Evolutionary conservation across 192 early-diverging fungal species (phyloP).

Genomic region (Diversispora eburnea): DNA sequence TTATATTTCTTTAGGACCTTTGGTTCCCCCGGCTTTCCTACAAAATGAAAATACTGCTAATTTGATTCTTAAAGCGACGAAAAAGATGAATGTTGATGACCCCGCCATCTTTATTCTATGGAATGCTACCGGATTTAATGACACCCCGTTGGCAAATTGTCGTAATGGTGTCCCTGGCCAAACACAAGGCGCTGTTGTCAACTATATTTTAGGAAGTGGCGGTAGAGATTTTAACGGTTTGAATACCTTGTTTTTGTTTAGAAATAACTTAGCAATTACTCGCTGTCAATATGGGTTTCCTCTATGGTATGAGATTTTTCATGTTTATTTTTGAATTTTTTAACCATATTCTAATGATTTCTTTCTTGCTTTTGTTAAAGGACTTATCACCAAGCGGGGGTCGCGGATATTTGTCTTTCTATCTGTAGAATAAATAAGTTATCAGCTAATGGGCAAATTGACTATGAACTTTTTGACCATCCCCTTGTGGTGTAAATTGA

Average conservation of each 20-base stretch:
- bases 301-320: conserved; percentile 4
- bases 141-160: not conserved
- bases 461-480: no score
- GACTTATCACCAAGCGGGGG: no score
- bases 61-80: not conserved
- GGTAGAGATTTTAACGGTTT: not conserved
- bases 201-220: not conserved
- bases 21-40: not conserved
- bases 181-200: not conserved
- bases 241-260: no score
- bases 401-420: no score
- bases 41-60: conserved; percentile 3
- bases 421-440: no score
- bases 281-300: conserved; percentile 3
- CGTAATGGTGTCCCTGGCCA: conserved; percentile 9
- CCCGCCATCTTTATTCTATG: conserved; percentile 12
- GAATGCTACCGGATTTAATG: conserved; percentile 16
- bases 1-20: not conserved
- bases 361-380: no score
- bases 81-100: not conserved
- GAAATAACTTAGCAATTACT: not conserved
- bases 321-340: no score
- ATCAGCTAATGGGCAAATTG: no score
- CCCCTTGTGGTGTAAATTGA: no score
- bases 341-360: no score